These are phyloP conservation scores for Priceomyces haplophilus DNA, from an alignment of 805 yeast genomes.

Conservation along the genomic window DNA sequence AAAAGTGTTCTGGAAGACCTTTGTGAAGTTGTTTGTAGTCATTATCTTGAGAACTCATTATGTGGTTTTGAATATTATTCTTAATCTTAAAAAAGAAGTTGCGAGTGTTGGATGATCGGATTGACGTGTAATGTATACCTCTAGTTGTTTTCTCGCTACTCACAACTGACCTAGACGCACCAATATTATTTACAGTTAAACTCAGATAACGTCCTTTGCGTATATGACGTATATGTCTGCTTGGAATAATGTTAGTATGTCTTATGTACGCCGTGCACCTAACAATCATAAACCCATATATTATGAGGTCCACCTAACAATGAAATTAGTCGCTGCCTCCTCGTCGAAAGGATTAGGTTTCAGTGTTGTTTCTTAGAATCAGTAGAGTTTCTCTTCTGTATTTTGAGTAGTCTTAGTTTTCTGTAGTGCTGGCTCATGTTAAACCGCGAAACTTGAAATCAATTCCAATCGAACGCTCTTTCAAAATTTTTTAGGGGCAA, in stretches of 20 bases:
- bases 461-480: no score
- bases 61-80: neutral
- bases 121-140: neutral
- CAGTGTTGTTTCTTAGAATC: no score
- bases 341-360: no score
- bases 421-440: no score
- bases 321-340: no score
- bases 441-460: no score
- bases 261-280: conserved; percentile 3
- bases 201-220: neutral
- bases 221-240: neutral
- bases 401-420: no score
- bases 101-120: neutral
- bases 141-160: neutral
- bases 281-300: conserved; percentile 7
- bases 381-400: no score
- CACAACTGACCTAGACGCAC: conserved; percentile 3
- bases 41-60: conserved; percentile 5
- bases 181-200: conserved; percentile 5
- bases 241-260: conserved; percentile 4
- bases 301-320: no score
- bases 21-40: conserved; percentile 28
- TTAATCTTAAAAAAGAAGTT: neutral
- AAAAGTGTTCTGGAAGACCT: conserved; percentile 66
- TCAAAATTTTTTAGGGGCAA: no score